phyloP scores from a whole-genome alignment of 768 basidiomycete species.

The Artomyces pyxidatus region DNA sequence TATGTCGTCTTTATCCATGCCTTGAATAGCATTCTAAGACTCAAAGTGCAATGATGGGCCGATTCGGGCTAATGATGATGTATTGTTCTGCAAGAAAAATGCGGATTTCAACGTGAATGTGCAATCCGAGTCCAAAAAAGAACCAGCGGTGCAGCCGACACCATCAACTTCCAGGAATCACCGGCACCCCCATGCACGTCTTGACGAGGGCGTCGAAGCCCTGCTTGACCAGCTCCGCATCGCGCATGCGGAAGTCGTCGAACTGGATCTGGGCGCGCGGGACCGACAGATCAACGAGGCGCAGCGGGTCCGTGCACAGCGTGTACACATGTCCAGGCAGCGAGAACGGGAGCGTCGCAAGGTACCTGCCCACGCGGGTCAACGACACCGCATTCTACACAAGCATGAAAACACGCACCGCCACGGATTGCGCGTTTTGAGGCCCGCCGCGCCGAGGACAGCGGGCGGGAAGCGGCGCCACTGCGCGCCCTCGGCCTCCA shows the following conservation, averaged over 20 bases:
- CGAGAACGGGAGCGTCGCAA: slow-evolving; percentile 18
- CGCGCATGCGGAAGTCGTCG: slow-evolving; percentile 33
- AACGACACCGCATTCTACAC: not conserved
- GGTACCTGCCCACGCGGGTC: slow-evolving; percentile 8
- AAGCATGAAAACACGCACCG: slow-evolving; percentile 3
- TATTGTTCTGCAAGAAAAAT: too few relatives aligned
- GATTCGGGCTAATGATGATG: too few relatives aligned
- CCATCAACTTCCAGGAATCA: not conserved
- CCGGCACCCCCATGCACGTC: not conserved
- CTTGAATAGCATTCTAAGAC: too few relatives aligned
- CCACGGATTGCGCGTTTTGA: slow-evolving; percentile 10
- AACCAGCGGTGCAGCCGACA: too few relatives aligned
- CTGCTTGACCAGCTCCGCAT: slow-evolving; percentile 34
- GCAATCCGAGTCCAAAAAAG: too few relatives aligned
- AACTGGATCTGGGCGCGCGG: slow-evolving; percentile 33
- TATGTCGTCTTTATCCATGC: too few relatives aligned
- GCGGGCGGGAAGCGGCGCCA: slow-evolving; percentile 28
- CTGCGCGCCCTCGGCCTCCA: slow-evolving; percentile 29
- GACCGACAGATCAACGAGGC: slow-evolving; percentile 28
- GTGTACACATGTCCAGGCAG: slow-evolving; percentile 26
- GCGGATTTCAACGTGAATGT: too few relatives aligned
- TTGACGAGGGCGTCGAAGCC: slow-evolving; percentile 2
- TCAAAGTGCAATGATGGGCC: too few relatives aligned
- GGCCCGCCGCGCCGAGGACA: slow-evolving; percentile 13
- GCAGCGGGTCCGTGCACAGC: slow-evolving; percentile 25